phyloP scores from a whole-genome alignment of 306 rosid genomes.

The Alnus glutinosa region DNA sequence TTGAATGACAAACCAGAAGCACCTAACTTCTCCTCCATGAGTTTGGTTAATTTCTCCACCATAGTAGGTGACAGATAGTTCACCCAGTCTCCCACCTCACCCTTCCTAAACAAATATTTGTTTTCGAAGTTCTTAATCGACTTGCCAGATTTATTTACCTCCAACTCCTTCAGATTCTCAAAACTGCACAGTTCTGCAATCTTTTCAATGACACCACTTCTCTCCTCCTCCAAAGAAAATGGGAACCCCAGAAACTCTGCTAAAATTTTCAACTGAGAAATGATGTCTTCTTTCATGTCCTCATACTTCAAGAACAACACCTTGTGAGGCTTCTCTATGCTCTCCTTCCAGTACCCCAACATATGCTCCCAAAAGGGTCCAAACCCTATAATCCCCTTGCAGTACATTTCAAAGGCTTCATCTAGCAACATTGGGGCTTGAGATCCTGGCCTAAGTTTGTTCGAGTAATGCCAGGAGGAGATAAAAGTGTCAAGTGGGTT shows the following conservation, averaged over 20 bases:
- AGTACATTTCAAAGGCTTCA: constrained; percentile 49
- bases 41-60: constrained; percentile 46
- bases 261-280: constrained; percentile 32
- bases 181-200: constrained; percentile 49
- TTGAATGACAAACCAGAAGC: constrained; percentile 40
- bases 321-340: constrained; percentile 43
- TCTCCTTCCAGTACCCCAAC: constrained; percentile 58
- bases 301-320: constrained; percentile 58
- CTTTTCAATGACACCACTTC: constrained; percentile 32
- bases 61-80: constrained; percentile 49
- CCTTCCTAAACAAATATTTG: constrained; percentile 51
- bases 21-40: constrained; percentile 42
- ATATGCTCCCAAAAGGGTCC: constrained; percentile 60
- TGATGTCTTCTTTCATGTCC: constrained; percentile 41
- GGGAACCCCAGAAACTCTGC: constrained; percentile 45
- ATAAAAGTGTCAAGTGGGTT: constrained; percentile 62
- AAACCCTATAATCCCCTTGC: constrained; percentile 40
- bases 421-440: constrained; percentile 22
- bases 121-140: constrained; percentile 38
- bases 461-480: constrained; percentile 41
- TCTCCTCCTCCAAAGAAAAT: constrained; percentile 49
- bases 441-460: constrained; percentile 20
- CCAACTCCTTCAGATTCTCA: constrained; percentile 46
- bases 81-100: constrained; percentile 58
- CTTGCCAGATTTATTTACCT: constrained; percentile 40